These are phyloP conservation scores for Colletotrichum coccodes DNA, from an alignment of 2,329 filamentous ascomycete species.

Conservation along the genomic window DNA sequence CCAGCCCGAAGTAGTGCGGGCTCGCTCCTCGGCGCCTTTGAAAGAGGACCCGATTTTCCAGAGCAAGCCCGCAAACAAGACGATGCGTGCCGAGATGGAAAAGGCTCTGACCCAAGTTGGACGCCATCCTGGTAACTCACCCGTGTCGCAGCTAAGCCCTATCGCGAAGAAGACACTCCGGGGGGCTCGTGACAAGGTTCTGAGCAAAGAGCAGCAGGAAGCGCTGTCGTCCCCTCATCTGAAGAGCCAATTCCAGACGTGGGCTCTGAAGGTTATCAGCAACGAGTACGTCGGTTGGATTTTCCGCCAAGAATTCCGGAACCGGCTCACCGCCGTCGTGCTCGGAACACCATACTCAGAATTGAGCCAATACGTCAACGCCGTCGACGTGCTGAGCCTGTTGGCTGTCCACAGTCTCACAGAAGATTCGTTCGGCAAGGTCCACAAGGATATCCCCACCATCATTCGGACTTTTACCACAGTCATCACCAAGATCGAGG, in stretches of 20 bases:
- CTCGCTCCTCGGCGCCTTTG: constrained; percentile 51
- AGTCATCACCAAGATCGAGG: constrained; percentile 76
- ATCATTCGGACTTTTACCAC: constrained; percentile 79
- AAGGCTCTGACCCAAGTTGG: constrained; percentile 55
- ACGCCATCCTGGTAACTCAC: constrained; percentile 58
- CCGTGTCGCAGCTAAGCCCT: constrained; percentile 59
- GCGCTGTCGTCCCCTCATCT: constrained; percentile 61
- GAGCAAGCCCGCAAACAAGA: constrained; percentile 46
- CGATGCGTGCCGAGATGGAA: constrained; percentile 56
- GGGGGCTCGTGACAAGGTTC: constrained; percentile 57
- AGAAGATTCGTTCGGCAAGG: constrained; percentile 87
- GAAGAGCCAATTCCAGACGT: constrained; percentile 57
- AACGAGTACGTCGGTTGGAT: constrained; percentile 69
- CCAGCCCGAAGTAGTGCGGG: constrained; percentile 43
- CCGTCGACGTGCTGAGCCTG: constrained; percentile 74
- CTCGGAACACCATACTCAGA: constrained; percentile 80
- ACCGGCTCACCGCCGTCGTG: constrained; percentile 73
- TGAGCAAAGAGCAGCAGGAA: constrained; percentile 65
- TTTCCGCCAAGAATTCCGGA: constrained; percentile 77
- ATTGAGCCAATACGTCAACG: constrained; percentile 74
- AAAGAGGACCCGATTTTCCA: constrained; percentile 58
- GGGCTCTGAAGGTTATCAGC: constrained; percentile 56
- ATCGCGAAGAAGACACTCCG: constrained; percentile 60
- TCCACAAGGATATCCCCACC: constrained; percentile 81
- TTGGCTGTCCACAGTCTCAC: constrained; percentile 78